Base-by-base conservation (phyloP, 2,329 filamentous ascomycete species). In the Trichoderma koningii region DNA sequence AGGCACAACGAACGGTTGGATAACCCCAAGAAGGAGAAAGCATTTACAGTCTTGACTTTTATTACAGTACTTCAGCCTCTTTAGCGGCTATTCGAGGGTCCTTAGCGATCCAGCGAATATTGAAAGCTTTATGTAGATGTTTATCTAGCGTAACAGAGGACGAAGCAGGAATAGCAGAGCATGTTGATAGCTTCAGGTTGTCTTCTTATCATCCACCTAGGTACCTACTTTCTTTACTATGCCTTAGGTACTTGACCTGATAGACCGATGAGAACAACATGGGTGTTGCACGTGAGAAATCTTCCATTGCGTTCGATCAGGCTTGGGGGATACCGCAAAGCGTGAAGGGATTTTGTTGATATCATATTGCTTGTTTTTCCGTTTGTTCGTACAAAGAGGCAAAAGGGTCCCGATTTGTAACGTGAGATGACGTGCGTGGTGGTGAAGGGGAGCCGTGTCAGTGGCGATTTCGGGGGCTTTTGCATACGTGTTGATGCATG, bases 11-110 rank as follows among this genome's bases (percentile, higher is more conserved):
- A 53, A 57, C 9, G 59, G 59, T 63, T 57, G 64, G 64, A 63
- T 63, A 56, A n/a, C 60, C 38, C 38, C 21, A 41, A 66, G 51
- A 47, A 61, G 63, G 9, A 30, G 21, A 9, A 9, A 65, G 63
- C 50, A 60, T 59, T 51, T 65, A 55, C 50, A 47, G 45, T 21
- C 42, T 42, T 21, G 41, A 23, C n/a, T 34, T 62, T 62, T 23
- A 10, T 62, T 53, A n/a, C 7, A 23, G 21, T 38, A 5, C 52
- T 47, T 52, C 4, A 9, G 34, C 19, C 12, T 17, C 17, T 64
- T 21, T 15, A 19, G 21, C n/a, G 30, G 45, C 14, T 48, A 34
- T 53, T 19, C 41, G 55, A 41, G 28, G 28, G 9, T 14, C 53
- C 44, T 38, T 5, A 2, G 55, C 17, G 7, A 2, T 44, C 15